Evolutionary conservation across 805 yeast species (phyloP), one percentile per base, ranked within the genome.

Genomic region (Candida gorgasii): DNA sequence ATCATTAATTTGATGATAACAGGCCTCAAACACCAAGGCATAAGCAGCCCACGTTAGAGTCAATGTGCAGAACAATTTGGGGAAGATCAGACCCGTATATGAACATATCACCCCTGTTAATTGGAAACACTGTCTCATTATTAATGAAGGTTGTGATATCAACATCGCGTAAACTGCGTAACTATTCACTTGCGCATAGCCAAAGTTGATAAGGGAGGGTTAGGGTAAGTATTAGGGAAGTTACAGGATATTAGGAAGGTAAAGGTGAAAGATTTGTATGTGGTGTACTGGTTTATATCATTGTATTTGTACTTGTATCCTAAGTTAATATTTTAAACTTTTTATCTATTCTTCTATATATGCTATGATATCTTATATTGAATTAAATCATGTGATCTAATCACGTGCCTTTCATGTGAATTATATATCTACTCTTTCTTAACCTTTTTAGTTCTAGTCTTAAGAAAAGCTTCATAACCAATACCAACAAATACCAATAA

Each of bases 401-500:
- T n/a, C n/a, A n/a, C n/a, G n/a, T n/a, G n/a, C n/a, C n/a, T n/a
- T n/a, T n/a, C n/a, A n/a, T n/a, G n/a, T n/a, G n/a, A n/a, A n/a
- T n/a, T n/a, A n/a, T n/a, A n/a, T 23, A 5, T n/a, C 20, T 38
- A 33, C 18, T 33, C 37, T 12, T 34, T 38, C 20, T 38, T 26
- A 36, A 15, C 16, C 7, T 5, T 12, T 16, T 29, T 29, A 15
- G 13, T 16, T 12, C 15, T 8, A n/a, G 20, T 14, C 44, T 69
- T 69, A 9, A 62, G 51, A 13, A 52, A 49, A 1, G 96, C 87
- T 62, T 93, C 99, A 53, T 80, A 76, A 0, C 84, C 82, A 43
- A 93, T 86, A 0, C 97, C 97, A 3, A 80, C 78, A 65, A 92
- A 90, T 1, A 93, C 99, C 44, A 86, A 63, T 1, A 61, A 40